Evolutionary conservation across 1,139 yeast species (phyloP).

Genomic region (Geotrichum cucujoidarum): DNA sequence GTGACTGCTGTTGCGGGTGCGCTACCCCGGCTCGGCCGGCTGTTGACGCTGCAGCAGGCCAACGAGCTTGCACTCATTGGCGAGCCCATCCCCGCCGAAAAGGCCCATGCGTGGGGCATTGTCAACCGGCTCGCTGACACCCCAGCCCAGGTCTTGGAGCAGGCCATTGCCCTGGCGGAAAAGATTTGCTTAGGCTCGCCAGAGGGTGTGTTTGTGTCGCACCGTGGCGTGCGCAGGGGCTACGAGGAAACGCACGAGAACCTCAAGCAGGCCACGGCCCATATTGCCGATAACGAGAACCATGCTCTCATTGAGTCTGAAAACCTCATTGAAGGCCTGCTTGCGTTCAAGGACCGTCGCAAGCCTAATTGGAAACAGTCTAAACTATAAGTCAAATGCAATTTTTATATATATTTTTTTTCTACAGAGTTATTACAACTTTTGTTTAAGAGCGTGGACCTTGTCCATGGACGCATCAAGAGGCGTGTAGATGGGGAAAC

Average conservation of each 20-base stretch:
- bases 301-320: slow-evolving; percentile 6
- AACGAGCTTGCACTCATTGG: slow-evolving; percentile 33
- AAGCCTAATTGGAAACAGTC: not conserved
- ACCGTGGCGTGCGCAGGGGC: slow-evolving; percentile 30
- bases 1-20: slow-evolving; percentile 36
- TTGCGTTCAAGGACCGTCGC: not conserved
- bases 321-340: slow-evolving; percentile 13
- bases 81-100: slow-evolving; percentile 31
- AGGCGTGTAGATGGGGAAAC: not conserved
- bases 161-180: slow-evolving; percentile 30
- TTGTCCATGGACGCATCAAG: not conserved
- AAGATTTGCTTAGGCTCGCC: slow-evolving; percentile 31
- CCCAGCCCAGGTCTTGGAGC: slow-evolving; percentile 27
- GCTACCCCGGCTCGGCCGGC: slow-evolving; percentile 32
- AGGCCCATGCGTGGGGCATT: slow-evolving; percentile 33
- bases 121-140: slow-evolving; percentile 29
- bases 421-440: too few species aligned
- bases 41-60: slow-evolving; percentile 31
- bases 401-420: too few species aligned
- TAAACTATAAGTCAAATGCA: not conserved
- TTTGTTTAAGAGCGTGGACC: not conserved
- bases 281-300: not conserved
- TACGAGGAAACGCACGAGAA: slow-evolving; percentile 26
- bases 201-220: slow-evolving; percentile 30
- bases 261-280: slow-evolving; percentile 8